Conservation (phyloP, 768 basidiomycete genomes). For the Panellus pusillus region DNA sequence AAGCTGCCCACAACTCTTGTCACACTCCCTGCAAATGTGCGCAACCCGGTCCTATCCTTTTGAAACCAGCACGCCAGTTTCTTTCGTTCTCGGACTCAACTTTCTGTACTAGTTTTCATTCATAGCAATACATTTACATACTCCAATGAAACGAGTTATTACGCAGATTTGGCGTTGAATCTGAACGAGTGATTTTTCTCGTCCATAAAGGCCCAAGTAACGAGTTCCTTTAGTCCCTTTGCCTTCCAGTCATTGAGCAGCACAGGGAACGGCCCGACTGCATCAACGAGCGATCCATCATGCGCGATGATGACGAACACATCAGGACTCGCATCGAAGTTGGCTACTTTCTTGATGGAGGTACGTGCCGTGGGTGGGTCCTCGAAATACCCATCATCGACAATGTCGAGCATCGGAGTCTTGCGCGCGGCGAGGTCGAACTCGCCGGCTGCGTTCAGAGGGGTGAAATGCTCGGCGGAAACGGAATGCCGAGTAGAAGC, state of each 20-base stretch:
- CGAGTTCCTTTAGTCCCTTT: constrained; percentile 17
- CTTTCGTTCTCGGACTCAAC: too few relatives aligned
- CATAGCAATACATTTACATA: too few relatives aligned
- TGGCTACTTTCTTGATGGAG: not conserved
- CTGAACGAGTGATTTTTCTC: constrained; percentile 14
- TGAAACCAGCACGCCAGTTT: not conserved
- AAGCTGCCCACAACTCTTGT: constrained; percentile 50
- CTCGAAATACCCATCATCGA: not conserved
- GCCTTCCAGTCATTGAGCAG: constrained; percentile 15
- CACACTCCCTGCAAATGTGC: constrained; percentile 8
- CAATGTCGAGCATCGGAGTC: constrained; percentile 6
- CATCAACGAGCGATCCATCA: constrained; percentile 13
- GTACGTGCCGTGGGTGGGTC: constrained; percentile 3
- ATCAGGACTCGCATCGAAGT: constrained; percentile 15
- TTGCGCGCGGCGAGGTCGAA: constrained; percentile 13
- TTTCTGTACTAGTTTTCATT: not conserved
- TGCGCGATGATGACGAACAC: constrained; percentile 22
- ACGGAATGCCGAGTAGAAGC: constrained; percentile 8
- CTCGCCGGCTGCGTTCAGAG: not conserved
- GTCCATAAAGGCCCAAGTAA: constrained; percentile 19
- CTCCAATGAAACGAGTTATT: too few relatives aligned
- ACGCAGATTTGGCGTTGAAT: not conserved
- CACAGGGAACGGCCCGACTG: constrained; percentile 6
- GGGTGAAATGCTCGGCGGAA: constrained; percentile 4
- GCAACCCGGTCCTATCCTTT: constrained; percentile 10